phyloP scores from a whole-genome alignment of 371 early-diverging fungal species.

The Mucor circinelloides region DNA sequence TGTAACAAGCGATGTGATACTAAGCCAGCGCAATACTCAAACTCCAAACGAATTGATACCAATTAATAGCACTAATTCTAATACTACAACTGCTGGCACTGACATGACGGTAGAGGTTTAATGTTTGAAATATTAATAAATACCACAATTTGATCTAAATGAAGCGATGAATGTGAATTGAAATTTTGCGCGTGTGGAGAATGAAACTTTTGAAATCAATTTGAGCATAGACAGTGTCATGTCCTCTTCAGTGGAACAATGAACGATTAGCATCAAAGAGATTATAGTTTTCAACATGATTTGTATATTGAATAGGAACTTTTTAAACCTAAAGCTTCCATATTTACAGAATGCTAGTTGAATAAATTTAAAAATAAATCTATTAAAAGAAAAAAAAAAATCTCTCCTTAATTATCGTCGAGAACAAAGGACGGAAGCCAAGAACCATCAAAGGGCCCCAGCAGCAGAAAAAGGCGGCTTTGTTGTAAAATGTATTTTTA shows the following conservation, averaged over 20 bases:
- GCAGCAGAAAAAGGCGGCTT: too few species aligned
- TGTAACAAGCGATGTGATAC: not conserved
- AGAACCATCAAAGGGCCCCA: not conserved
- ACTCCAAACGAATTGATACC: slow-evolving; percentile 16
- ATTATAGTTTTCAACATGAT: slow-evolving; percentile 8
- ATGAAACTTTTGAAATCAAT: slow-evolving; percentile 13
- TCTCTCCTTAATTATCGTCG: not conserved
- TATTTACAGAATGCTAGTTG: slow-evolving; percentile 1
- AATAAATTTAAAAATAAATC: not conserved
- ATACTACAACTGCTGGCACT: not conserved
- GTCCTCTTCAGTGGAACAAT: slow-evolving; percentile 21
- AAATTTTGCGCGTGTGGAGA: not conserved
- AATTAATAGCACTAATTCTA: not conserved
- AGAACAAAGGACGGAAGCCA: not conserved
- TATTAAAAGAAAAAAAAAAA: not conserved
- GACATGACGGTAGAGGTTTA: slow-evolving; percentile 25
- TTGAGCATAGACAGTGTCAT: slow-evolving; percentile 38
- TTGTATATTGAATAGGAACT: not conserved
- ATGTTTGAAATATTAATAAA: not conserved
- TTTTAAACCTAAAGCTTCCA: not conserved
- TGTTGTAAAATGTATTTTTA: too few species aligned
- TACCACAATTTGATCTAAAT: slow-evolving; percentile 15
- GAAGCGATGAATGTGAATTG: not conserved
- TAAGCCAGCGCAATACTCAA: slow-evolving; percentile 9
- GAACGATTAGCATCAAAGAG: slow-evolving; percentile 42